These are phyloP conservation scores for Pulveroboletus sp. DNA, from an alignment of 768 basidiomycete species.

Conservation along the genomic window DNA sequence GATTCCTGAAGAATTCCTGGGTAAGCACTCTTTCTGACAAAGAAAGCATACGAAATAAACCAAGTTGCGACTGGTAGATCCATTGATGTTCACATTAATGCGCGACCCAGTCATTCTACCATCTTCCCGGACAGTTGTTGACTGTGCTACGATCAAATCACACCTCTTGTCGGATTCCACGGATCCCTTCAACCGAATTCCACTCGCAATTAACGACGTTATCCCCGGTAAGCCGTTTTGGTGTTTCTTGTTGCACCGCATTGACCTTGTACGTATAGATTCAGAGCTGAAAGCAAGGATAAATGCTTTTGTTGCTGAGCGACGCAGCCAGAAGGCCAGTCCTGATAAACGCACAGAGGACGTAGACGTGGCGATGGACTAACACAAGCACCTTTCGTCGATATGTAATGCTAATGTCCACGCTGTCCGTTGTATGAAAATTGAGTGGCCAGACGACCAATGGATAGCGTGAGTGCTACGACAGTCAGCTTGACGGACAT, in stretches of 20 bases:
- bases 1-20: slow-evolving; percentile 91
- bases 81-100: slow-evolving; percentile 90
- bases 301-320: slow-evolving; percentile 61
- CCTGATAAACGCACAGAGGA: slow-evolving; percentile 21
- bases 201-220: slow-evolving; percentile 76
- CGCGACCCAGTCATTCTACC: slow-evolving; percentile 91
- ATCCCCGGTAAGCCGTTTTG: slow-evolving; percentile 55
- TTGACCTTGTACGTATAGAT: slow-evolving; percentile 37
- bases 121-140: slow-evolving; percentile 71
- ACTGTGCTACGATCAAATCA: slow-evolving; percentile 91
- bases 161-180: slow-evolving; percentile 86
- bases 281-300: slow-evolving; percentile 70
- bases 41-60: not conserved
- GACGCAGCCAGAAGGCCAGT: slow-evolving; percentile 37
- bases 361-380: slow-evolving; percentile 29
- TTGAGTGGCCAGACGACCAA: not conserved
- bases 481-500: not conserved
- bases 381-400: not conserved
- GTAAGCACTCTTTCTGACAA: slow-evolving; percentile 39
- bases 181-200: slow-evolving; percentile 93
- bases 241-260: not conserved
- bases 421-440: slow-evolving; percentile 2
- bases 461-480: not conserved
- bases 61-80: slow-evolving; percentile 48
- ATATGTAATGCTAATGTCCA: slow-evolving; percentile 6